phyloP scores from a whole-genome alignment of 208 protist species.

The Balamuthia mandrillaris region DNA sequence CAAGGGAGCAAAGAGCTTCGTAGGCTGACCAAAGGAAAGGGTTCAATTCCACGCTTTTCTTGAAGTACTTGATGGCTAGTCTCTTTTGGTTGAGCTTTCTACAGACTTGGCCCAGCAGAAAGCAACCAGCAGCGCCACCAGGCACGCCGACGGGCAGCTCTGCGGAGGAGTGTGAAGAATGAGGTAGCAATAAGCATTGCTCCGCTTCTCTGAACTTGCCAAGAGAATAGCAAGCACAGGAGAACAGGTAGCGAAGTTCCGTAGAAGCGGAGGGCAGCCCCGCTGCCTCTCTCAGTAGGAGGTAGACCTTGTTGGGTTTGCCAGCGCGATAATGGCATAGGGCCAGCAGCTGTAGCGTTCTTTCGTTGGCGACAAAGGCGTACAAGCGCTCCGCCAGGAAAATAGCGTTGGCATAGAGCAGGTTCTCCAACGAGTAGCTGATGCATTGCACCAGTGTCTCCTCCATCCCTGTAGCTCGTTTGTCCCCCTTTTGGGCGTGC shows the following conservation, averaged over 20 bases:
- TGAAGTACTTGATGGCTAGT: constrained; percentile 53
- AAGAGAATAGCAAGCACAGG: too few relatives aligned
- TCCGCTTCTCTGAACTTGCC: neutral
- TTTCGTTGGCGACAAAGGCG: constrained; percentile 65
- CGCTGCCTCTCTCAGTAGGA: constrained; percentile 74
- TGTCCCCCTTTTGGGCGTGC: too few relatives aligned
- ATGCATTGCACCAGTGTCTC: constrained; percentile 61
- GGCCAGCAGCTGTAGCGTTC: constrained; percentile 74
- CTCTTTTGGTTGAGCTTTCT: constrained; percentile 49
- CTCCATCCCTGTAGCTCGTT: too few relatives aligned
- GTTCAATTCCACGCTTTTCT: constrained; percentile 43
- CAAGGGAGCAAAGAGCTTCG: constrained; percentile 61
- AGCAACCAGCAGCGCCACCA: constrained; percentile 42
- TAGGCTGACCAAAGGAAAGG: constrained; percentile 64
- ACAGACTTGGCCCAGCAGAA: constrained; percentile 51
- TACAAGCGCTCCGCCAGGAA: constrained; percentile 83
- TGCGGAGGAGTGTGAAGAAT: constrained; percentile 7
- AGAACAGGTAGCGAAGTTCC: constrained; percentile 32
- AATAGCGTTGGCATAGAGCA: constrained; percentile 80
- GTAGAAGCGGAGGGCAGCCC: too few relatives aligned
- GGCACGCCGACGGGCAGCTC: neutral
- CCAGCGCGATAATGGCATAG: constrained; percentile 71
- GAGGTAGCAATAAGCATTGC: constrained; percentile 12
- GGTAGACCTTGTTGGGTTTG: constrained; percentile 66
- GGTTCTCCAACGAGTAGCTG: constrained; percentile 67